phyloP scores from a whole-genome alignment of 2,329 filamentous ascomycete genomes.

The Cephalotrichum gorgonifer region DNA sequence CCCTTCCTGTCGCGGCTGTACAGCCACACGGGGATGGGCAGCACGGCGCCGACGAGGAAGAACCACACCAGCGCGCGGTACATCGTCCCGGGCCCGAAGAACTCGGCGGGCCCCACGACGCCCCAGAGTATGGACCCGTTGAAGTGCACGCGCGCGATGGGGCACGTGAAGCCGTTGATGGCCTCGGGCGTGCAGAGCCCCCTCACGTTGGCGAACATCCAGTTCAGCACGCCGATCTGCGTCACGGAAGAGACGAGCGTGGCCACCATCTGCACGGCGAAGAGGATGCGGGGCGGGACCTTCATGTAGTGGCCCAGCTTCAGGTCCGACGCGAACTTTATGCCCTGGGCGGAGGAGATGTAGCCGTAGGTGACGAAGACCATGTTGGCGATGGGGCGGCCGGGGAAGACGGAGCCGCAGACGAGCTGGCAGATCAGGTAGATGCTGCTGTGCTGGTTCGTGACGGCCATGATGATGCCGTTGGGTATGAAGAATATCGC shows the following conservation, averaged over 20 bases:
- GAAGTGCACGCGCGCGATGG: slow-evolving; percentile 80
- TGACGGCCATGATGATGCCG: slow-evolving; percentile 87
- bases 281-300: slow-evolving; percentile 68
- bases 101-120: slow-evolving; percentile 70
- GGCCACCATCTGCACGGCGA: slow-evolving; percentile 67
- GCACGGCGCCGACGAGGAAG: slow-evolving; percentile 65
- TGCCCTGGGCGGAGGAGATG: slow-evolving; percentile 78
- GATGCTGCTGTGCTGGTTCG: slow-evolving; percentile 79
- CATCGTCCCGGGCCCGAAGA: slow-evolving; percentile 67
- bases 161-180: slow-evolving; percentile 82
- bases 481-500: slow-evolving; percentile 80
- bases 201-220: slow-evolving; percentile 74
- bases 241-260: slow-evolving; percentile 69
- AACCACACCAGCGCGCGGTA: slow-evolving; percentile 74
- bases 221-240: slow-evolving; percentile 77
- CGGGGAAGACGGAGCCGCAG: slow-evolving; percentile 72
- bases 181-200: slow-evolving; percentile 69
- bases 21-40: slow-evolving; percentile 66
- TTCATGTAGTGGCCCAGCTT: slow-evolving; percentile 88
- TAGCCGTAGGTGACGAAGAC: slow-evolving; percentile 88
- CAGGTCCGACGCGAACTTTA: slow-evolving; percentile 80
- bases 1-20: slow-evolving; percentile 49
- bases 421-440: slow-evolving; percentile 81
- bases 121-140: slow-evolving; percentile 87
- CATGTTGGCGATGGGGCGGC: slow-evolving; percentile 83